Conservation (phyloP, 495 filamentous ascomycete genomes). For the Cercophora newfieldiana region DNA sequence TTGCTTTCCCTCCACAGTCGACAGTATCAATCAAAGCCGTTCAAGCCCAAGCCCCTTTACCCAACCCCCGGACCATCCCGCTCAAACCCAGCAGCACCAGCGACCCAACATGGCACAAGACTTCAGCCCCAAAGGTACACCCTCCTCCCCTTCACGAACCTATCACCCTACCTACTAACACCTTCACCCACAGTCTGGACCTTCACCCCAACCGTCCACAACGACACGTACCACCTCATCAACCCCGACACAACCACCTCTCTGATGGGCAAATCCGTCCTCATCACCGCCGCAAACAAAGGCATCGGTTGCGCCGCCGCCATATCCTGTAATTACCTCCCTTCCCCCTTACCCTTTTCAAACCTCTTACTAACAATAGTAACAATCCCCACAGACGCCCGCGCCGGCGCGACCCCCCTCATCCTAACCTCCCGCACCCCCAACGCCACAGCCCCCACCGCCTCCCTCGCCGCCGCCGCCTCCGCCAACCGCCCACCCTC, state of each 20-base stretch:
- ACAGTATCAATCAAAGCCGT: too few species aligned
- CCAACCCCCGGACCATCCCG: too few species aligned
- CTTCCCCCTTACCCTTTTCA: background rate
- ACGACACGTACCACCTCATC: slow-evolving; percentile 1
- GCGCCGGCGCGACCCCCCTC: background rate
- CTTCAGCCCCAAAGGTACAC: background rate
- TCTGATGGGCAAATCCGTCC: background rate
- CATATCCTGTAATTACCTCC: background rate
- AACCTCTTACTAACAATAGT: background rate
- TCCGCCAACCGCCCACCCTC: background rate
- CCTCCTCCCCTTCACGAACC: background rate
- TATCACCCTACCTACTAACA: background rate
- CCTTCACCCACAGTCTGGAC: background rate
- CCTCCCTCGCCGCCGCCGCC: background rate
- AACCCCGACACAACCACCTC: background rate
- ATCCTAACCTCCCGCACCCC: background rate
- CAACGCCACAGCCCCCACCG: background rate
- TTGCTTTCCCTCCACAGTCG: background rate
- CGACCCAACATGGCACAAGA: background rate
- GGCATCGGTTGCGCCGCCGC: background rate
- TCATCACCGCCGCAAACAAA: background rate
- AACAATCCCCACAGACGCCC: background rate
- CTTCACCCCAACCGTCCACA: background rate
- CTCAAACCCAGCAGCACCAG: background rate
- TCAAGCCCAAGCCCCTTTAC: too few species aligned